phyloP scores from a whole-genome alignment of 805 yeast genomes.

The Starmerella stigmatis region DNA sequence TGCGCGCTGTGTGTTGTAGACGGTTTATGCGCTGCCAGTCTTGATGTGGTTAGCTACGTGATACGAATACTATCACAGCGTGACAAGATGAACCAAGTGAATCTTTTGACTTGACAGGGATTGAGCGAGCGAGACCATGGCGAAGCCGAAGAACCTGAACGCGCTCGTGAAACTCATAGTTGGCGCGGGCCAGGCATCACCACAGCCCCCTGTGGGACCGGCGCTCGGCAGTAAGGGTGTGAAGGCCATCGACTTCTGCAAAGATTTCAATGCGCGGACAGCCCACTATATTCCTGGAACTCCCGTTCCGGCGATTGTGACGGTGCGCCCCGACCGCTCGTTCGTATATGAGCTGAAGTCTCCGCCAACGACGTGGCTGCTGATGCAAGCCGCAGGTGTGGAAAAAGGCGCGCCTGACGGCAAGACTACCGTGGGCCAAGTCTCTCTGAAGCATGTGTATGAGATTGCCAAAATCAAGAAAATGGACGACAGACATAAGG shows the following conservation, averaged over 20 bases:
- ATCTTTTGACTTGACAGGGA: background rate
- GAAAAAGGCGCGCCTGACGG: constrained; percentile 66
- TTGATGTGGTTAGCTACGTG: no score
- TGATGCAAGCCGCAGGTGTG: constrained; percentile 70
- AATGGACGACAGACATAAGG: constrained; percentile 66
- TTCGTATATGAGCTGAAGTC: constrained; percentile 78
- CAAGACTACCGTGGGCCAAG: constrained; percentile 43
- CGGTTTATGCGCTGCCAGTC: no score
- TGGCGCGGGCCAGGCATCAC: constrained; percentile 96
- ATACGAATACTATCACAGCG: background rate
- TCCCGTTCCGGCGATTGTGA: constrained; percentile 79
- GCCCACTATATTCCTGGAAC: constrained; percentile 75
- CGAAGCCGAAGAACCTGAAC: constrained; percentile 42
- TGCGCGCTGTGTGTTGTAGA: no score
- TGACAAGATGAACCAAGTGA: background rate
- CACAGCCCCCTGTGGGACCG: constrained; percentile 98
- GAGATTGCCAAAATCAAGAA: constrained; percentile 92
- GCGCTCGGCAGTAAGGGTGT: constrained; percentile 98
- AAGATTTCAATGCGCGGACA: constrained; percentile 95
- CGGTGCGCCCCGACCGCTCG: constrained; percentile 84
- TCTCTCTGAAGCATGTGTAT: constrained; percentile 77
- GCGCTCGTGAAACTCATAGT: constrained; percentile 73
- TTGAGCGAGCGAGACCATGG: constrained; percentile 21
- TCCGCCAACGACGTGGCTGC: constrained; percentile 83
- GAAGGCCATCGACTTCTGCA: constrained; percentile 95